phyloP scores from a whole-genome alignment of 2,329 filamentous ascomycete genomes.

The Scytalidium lignicola region DNA sequence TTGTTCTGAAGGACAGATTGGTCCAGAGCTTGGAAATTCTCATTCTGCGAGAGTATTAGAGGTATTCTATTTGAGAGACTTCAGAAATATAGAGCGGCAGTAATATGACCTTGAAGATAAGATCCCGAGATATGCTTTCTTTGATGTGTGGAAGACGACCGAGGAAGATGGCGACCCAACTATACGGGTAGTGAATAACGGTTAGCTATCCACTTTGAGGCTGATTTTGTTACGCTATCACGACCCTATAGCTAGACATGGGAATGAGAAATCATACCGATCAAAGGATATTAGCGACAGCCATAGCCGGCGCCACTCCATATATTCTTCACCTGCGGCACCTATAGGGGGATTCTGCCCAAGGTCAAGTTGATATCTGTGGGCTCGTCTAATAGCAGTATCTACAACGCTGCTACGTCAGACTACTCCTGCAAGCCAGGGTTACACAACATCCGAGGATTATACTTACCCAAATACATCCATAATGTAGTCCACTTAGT shows the following conservation, averaged over 20 bases:
- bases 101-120: slow-evolving; percentile 10
- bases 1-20: background rate
- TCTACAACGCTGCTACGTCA: slow-evolving; percentile 3
- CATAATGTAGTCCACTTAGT: slow-evolving; percentile 10
- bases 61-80: slow-evolving; percentile 3
- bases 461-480: slow-evolving; percentile 9
- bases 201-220: too few species aligned
- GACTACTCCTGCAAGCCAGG: background rate
- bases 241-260: background rate
- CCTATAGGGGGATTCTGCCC: slow-evolving; percentile 7
- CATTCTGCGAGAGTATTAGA: slow-evolving; percentile 2
- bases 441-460: background rate
- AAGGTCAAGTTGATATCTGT: slow-evolving; percentile 10
- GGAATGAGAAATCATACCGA: slow-evolving; percentile 6
- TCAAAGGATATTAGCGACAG: slow-evolving; percentile 11
- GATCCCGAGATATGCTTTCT: slow-evolving; percentile 11
- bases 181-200: slow-evolving; percentile 4
- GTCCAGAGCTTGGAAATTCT: background rate
- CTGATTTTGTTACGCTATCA: background rate
- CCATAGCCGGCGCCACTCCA: slow-evolving; percentile 12
- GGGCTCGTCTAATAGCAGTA: slow-evolving; percentile 9
- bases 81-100: slow-evolving; percentile 1
- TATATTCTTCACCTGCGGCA: slow-evolving; percentile 9
- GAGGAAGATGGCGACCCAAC: slow-evolving; percentile 11
- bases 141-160: slow-evolving; percentile 11